Base-by-base conservation (phyloP, 495 filamentous ascomycete genomes). In the Aspergillus avenaceus region DNA sequence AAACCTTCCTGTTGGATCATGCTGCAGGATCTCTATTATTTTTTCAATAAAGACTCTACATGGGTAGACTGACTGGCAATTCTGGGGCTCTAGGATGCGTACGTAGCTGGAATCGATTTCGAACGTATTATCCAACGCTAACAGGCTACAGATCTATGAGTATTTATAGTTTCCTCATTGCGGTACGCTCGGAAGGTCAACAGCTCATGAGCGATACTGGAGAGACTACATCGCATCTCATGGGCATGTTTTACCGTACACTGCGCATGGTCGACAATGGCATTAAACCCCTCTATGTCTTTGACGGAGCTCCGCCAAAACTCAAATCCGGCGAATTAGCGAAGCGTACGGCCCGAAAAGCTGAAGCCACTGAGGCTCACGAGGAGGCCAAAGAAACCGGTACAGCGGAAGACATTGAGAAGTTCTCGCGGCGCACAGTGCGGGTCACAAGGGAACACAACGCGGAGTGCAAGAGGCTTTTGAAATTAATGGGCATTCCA, bases 231-330 rank as follows among this genome's bases (percentile, higher is more conserved):
- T 97, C 93, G 7, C 93, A 98, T 67, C 73, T 98, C 16, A 96
- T 97, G 92, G 93, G 93, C 56, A 91, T 98, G 85, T 98, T 98
- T 73, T 98, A 98, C 76, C 93, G 93, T 53, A 98, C 93, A 1
- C 79, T 98, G 2, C 89, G 93, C 59, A 97, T 98, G 67, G 88
- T 97, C 65, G 93, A 98, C 70, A 97, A 97, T 59, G 93, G 93
- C 45, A 97, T 98, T 71, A 98, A 97, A 62, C 93, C 93, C 0
- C 79, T 98, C 59, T 98, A 93, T 70, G 93, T 98, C 38, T 98
- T 98, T 66, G 93, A 98, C 62, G 93, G 93, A 32, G 88, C 90
- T 22, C 93, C 93, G 4, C 93, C 93, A 3, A 98, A 96, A 59
- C 82, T 98, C 48, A 98, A 98, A 71, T 95, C 89, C 2, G 93